Evolutionary conservation across 441 rosid genomes (phyloP).

Genomic region (Geranium incanum): DNA sequence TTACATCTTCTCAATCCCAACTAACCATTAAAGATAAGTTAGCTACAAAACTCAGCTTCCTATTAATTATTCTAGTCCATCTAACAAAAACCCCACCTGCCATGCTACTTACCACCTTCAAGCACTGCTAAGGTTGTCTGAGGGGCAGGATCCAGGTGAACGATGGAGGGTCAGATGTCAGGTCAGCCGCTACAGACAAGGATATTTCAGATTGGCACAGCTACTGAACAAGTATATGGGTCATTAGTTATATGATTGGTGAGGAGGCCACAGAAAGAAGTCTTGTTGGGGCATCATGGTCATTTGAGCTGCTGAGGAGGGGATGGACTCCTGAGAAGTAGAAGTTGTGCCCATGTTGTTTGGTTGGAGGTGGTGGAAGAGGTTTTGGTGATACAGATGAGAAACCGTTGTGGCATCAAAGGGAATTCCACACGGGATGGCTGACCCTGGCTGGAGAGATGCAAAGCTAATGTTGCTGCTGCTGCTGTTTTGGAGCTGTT

Average conservation of each 20-base stretch:
- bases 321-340: neutral
- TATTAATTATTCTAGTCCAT: neutral
- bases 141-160: too few species aligned
- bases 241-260: neutral
- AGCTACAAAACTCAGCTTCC: neutral
- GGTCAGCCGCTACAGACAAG: neutral
- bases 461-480: constrained; percentile 17
- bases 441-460: neutral
- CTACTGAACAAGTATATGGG: neutral
- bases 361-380: neutral
- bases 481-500: neutral
- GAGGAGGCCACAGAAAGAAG: neutral
- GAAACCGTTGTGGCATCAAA: neutral
- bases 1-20: neutral
- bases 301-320: neutral
- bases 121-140: too few species aligned
- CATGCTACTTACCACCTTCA: neutral
- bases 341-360: neutral
- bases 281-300: neutral
- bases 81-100: neutral
- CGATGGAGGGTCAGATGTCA: neutral
- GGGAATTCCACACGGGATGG: neutral
- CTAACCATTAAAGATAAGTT: neutral
- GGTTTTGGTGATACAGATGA: neutral
- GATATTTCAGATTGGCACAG: neutral